Evolutionary conservation across 495 filamentous ascomycete genomes (phyloP).

Genomic region (Tuber magnatum): DNA sequence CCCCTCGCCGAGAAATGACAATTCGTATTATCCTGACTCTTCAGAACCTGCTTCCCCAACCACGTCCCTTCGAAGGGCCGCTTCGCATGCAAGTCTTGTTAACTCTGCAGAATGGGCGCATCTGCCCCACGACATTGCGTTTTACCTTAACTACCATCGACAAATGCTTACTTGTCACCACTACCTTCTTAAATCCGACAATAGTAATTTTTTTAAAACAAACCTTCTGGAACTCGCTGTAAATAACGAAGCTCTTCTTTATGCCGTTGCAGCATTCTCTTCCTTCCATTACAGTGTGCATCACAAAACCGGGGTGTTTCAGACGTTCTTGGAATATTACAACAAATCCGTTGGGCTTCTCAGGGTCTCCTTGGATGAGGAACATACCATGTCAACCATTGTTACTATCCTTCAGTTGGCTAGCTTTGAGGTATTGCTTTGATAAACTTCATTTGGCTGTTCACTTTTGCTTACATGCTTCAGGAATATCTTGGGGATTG

Average conservation of each 20-base stretch:
- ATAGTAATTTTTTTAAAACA: slow-evolving; percentile 62
- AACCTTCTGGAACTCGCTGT: slow-evolving; percentile 64
- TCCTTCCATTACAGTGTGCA: slow-evolving; percentile 76
- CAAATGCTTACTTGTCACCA: slow-evolving; percentile 70
- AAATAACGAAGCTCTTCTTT: slow-evolving; percentile 72
- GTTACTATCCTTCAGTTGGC: slow-evolving; percentile 87
- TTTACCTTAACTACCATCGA: slow-evolving; percentile 70
- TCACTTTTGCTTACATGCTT: slow-evolving; percentile 36
- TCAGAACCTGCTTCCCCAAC: slow-evolving; percentile 36
- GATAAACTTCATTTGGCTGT: slow-evolving; percentile 5
- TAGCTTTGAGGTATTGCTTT: slow-evolving; percentile 69
- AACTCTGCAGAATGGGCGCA: slow-evolving; percentile 41
- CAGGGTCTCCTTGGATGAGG: slow-evolving; percentile 60
- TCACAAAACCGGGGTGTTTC: slow-evolving; percentile 60
- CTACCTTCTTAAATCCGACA: slow-evolving; percentile 65
- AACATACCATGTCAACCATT: slow-evolving; percentile 65
- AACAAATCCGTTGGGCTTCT: slow-evolving; percentile 74
- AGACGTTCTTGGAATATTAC: slow-evolving; percentile 82
- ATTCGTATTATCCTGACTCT: slow-evolving; percentile 34
- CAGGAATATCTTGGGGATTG: slow-evolving; percentile 94
- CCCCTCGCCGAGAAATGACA: slow-evolving; percentile 33
- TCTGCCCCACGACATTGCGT: slow-evolving; percentile 57
- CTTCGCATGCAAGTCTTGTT: slow-evolving; percentile 30
- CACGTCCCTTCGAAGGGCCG: slow-evolving; percentile 20
- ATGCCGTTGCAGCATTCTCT: slow-evolving; percentile 83